phyloP scores from a whole-genome alignment of 805 yeast genomes.

The Deakozyma indianensis region DNA sequence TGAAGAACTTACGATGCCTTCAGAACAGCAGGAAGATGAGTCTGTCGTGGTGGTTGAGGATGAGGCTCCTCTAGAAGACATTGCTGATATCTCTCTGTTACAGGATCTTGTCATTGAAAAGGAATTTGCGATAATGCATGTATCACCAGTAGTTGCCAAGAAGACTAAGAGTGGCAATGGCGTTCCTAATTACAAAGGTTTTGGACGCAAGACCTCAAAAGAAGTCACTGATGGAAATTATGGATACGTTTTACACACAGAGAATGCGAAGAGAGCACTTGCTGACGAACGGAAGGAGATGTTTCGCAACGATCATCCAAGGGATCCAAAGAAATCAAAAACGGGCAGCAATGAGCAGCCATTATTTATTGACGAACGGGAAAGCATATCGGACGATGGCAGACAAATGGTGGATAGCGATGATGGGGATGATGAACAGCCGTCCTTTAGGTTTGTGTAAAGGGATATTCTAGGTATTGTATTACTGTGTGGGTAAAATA shows the following conservation, averaged over 20 bases:
- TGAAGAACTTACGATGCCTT: no score
- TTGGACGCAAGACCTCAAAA: constrained; percentile 1
- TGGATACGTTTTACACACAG: not conserved
- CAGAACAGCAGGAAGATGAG: no score
- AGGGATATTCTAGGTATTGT: not conserved
- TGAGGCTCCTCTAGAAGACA: no score
- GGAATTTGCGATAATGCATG: no score
- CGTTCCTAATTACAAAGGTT: constrained; percentile 13
- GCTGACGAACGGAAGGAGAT: not conserved
- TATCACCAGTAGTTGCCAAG: no score
- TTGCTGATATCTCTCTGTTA: no score
- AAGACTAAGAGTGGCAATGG: no score
- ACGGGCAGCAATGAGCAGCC: not conserved
- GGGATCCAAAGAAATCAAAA: not conserved
- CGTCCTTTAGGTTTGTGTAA: not conserved
- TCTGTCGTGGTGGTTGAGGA: no score
- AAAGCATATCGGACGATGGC: not conserved
- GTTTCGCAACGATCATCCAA: not conserved
- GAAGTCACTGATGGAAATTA: not conserved
- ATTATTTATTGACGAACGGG: not conserved
- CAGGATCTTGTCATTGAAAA: constrained; percentile 9
- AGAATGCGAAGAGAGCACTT: not conserved
- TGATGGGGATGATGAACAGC: constrained; percentile 1
- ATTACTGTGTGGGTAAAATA: no score
- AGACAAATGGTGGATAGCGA: not conserved